Evolutionary conservation across 2,329 filamentous ascomycete species (phyloP).

Genomic region (Verticillium dahliae): DNA sequence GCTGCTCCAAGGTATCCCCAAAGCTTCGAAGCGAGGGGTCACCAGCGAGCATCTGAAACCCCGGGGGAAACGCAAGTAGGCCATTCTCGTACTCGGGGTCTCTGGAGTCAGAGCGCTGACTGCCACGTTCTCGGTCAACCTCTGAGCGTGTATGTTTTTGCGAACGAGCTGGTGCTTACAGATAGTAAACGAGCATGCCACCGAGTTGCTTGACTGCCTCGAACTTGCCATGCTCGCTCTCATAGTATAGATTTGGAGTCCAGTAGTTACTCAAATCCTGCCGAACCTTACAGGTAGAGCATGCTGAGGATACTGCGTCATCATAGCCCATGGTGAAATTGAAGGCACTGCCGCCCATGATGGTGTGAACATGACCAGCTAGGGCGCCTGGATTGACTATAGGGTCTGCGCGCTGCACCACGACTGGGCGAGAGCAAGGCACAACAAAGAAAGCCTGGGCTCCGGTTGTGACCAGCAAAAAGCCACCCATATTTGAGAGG

Average conservation of each 20-base stretch:
- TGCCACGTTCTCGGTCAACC: constrained; percentile 5
- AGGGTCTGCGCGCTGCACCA: constrained; percentile 47
- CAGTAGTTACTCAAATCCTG: constrained; percentile 63
- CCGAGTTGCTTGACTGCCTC: constrained; percentile 32
- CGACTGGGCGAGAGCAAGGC: constrained; percentile 10
- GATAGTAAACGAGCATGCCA: constrained; percentile 43
- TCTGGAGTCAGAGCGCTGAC: constrained; percentile 31
- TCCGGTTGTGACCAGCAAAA: not conserved
- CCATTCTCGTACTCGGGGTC: constrained; percentile 33
- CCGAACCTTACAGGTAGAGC: constrained; percentile 58
- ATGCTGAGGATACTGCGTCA: constrained; percentile 45
- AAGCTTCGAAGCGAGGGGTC: constrained; percentile 38
- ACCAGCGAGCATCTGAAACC: constrained; percentile 61
- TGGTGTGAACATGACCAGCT: constrained; percentile 51
- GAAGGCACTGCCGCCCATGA: constrained; percentile 59
- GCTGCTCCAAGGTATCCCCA: constrained; percentile 34
- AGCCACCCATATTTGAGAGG: not conserved
- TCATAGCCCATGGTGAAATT: constrained; percentile 45
- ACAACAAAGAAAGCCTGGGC: constrained; percentile 10
- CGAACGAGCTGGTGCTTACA: constrained; percentile 24
- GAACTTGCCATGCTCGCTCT: constrained; percentile 50
- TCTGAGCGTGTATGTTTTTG: not conserved
- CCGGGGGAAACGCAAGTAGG: constrained; percentile 53
- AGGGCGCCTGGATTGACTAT: constrained; percentile 48
- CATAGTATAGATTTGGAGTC: constrained; percentile 50